These are phyloP conservation scores for Aspergillus pseudoglaucus DNA, from an alignment of 2,329 filamentous ascomycete species.

Conservation along the genomic window DNA sequence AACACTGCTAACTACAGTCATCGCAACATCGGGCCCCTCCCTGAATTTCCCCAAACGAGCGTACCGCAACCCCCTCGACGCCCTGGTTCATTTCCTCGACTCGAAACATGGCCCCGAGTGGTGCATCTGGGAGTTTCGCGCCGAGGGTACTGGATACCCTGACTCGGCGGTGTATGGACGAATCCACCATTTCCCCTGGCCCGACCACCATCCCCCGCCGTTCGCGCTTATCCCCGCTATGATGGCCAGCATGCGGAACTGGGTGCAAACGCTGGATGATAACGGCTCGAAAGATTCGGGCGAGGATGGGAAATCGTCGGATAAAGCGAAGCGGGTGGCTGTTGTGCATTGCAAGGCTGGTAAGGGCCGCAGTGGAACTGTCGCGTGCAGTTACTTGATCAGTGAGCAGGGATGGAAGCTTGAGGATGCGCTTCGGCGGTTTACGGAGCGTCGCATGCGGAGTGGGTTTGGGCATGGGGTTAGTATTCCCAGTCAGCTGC, in stretches of 20 bases:
- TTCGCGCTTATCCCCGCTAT: constrained; percentile 84
- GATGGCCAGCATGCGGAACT: constrained; percentile 87
- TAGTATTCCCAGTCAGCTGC: constrained; percentile 84
- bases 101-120: constrained; percentile 74
- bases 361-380: constrained; percentile 85
- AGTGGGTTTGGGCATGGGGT: constrained; percentile 83
- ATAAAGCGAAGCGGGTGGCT: constrained; percentile 56
- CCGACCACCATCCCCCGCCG: constrained; percentile 93
- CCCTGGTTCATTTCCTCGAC: constrained; percentile 82
- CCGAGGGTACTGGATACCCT: constrained; percentile 91
- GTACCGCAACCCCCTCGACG: constrained; percentile 87
- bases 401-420: constrained; percentile 69
- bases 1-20: constrained; percentile 35
- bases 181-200: constrained; percentile 89
- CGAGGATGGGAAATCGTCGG: constrained; percentile 13
- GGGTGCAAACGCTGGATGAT: constrained; percentile 51
- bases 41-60: constrained; percentile 84
- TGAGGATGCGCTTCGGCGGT: constrained; percentile 57
- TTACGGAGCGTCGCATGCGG: constrained; percentile 82
- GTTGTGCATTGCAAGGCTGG: constrained; percentile 97
- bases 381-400: constrained; percentile 83
- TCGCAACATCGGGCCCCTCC: constrained; percentile 76
- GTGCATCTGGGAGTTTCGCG: constrained; percentile 97
- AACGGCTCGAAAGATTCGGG: constrained; percentile 19
- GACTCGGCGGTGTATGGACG: constrained; percentile 80